Evolutionary conservation across 2,329 filamentous ascomycete genomes (phyloP).

Genomic region (Fusarium sp.): DNA sequence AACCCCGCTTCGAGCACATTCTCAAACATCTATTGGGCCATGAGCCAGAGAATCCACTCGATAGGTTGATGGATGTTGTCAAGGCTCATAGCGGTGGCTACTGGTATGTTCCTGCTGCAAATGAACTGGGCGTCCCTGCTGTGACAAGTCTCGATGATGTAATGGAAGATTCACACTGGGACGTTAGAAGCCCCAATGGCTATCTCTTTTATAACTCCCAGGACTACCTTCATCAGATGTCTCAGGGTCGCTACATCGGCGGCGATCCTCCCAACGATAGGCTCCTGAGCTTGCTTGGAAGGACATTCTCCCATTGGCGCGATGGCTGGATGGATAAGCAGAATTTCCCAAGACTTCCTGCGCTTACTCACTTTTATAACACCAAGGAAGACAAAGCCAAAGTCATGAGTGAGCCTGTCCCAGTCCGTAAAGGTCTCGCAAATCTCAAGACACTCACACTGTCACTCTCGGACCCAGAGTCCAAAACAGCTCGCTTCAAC

Average conservation of each 20-base stretch:
- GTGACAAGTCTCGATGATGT: background rate
- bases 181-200: background rate
- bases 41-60: too few relatives aligned
- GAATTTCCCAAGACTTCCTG: background rate
- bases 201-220: background rate
- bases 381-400: background rate
- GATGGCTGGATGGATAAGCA: background rate
- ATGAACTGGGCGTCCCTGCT: background rate
- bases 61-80: background rate
- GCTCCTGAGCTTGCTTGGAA: background rate
- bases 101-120: background rate
- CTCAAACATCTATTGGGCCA: too few relatives aligned
- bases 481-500: background rate
- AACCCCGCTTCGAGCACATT: too few relatives aligned
- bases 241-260: background rate
- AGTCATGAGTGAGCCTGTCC: background rate
- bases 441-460: background rate
- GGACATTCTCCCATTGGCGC: background rate
- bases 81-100: background rate
- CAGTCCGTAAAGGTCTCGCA: background rate
- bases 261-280: background rate
- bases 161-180: background rate
- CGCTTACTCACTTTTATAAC: background rate
- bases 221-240: background rate
- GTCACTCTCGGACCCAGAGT: background rate